phyloP scores from a whole-genome alignment of 192 early-diverging fungal genomes.

The Pilobolus umbonatus region DNA sequence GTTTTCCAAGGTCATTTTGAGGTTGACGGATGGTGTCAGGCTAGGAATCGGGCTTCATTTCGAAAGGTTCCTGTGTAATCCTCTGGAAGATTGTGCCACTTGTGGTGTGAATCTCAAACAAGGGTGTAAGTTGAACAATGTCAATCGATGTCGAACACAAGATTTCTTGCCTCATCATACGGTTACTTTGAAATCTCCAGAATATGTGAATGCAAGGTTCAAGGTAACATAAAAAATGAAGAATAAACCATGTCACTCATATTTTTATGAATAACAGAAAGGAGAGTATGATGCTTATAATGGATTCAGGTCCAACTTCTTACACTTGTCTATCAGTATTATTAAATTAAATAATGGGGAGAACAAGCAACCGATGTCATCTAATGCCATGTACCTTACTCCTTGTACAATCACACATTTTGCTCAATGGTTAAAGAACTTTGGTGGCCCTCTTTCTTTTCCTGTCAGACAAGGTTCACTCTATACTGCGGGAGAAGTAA shows the following conservation, averaged over 20 bases:
- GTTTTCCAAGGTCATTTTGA: constrained; percentile 26
- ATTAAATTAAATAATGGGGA: constrained; percentile 1
- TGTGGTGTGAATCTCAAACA: background rate
- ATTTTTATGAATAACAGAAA: background rate
- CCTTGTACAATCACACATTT: constrained; percentile 29
- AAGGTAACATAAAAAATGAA: constrained; percentile 9
- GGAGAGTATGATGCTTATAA: constrained; percentile 32
- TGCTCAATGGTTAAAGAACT: constrained; percentile 20
- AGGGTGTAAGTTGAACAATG: background rate
- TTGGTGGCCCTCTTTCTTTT: constrained; percentile 24
- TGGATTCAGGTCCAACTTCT: constrained; percentile 34
- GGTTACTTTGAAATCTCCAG: constrained; percentile 22
- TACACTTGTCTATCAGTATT: constrained; percentile 35
- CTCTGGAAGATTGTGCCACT: background rate
- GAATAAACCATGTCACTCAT: background rate
- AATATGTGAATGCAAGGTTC: constrained; percentile 11
- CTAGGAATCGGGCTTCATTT: constrained; percentile 36
- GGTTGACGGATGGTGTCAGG: constrained; percentile 25
- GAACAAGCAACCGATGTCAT: background rate
- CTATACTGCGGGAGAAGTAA: constrained; percentile 12
- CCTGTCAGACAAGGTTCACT: constrained; percentile 31
- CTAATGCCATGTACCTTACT: constrained; percentile 32
- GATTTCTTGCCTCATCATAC: constrained; percentile 34
- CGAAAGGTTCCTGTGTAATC: constrained; percentile 17
- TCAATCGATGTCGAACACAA: constrained; percentile 9